Percentiles rank a stretch among this genome's conserved stretches.
Conservation (phyloP, 1,139 yeast genomes). For the Zhuliangozyma blackwelliae region DNA sequence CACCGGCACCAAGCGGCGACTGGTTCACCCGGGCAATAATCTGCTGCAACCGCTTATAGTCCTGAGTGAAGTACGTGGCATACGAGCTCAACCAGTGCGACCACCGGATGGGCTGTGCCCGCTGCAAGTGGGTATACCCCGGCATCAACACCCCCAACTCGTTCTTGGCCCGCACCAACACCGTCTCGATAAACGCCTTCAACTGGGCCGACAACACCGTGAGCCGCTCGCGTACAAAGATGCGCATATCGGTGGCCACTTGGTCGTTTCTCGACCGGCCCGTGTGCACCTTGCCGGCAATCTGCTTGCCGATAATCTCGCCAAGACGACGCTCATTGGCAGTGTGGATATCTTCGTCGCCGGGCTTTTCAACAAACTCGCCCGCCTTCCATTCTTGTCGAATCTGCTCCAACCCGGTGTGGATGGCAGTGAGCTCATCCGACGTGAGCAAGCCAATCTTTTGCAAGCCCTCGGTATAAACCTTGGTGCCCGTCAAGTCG, state of each 20-base stretch:
- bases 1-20: slow-evolving; percentile 95
- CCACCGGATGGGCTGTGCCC: slow-evolving; percentile 99
- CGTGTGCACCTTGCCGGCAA: slow-evolving; percentile 97
- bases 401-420: slow-evolving; percentile 69
- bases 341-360: slow-evolving; percentile 97
- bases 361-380: slow-evolving; percentile 75
- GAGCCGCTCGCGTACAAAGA: slow-evolving; percentile 80
- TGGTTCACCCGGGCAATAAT: slow-evolving; percentile 77
- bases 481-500: slow-evolving; percentile 89
- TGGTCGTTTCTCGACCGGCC: slow-evolving; percentile 98
- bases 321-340: slow-evolving; percentile 98
- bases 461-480: slow-evolving; percentile 81
- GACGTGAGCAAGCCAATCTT: slow-evolving; percentile 70
- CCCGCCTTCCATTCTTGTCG: slow-evolving; percentile 77
- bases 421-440: slow-evolving; percentile 74
- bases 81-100: slow-evolving; percentile 94
- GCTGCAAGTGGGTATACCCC: slow-evolving; percentile 96
- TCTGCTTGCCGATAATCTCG: slow-evolving; percentile 86
- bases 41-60: slow-evolving; percentile 78
- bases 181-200: slow-evolving; percentile 57
- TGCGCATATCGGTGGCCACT: slow-evolving; percentile 97
- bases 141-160: slow-evolving; percentile 96
- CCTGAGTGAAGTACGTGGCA: slow-evolving; percentile 91
- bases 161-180: slow-evolving; percentile 68
- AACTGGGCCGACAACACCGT: slow-evolving; percentile 55